These are phyloP conservation scores for Verticillium klebahnii DNA, from an alignment of 2,329 filamentous ascomycete species.

Conservation along the genomic window DNA sequence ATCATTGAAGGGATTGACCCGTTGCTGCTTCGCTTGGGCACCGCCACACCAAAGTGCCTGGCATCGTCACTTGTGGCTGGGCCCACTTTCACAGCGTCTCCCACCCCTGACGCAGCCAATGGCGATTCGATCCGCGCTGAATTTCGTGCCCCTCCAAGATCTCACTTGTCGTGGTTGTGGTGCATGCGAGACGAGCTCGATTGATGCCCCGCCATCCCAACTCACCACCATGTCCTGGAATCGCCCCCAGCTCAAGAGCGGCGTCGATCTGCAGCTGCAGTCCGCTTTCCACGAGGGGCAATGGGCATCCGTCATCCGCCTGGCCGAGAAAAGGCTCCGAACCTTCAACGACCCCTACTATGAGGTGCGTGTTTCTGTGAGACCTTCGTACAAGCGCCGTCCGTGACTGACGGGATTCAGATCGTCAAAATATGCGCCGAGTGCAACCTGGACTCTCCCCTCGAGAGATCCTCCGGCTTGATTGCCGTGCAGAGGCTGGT, in stretches of 20 bases:
- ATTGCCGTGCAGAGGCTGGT: constrained; percentile 40
- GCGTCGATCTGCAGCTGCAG: constrained; percentile 50
- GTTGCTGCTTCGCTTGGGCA: neutral
- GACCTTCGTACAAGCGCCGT: neutral
- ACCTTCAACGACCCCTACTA: constrained; percentile 51
- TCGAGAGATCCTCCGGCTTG: constrained; percentile 38
- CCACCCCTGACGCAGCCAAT: neutral
- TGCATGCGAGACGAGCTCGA: constrained; percentile 14
- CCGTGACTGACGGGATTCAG: constrained; percentile 19
- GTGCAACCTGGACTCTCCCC: constrained; percentile 45
- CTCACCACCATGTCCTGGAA: constrained; percentile 13
- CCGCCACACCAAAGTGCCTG: neutral
- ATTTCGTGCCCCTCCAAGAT: constrained; percentile 11
- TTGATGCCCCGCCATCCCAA: constrained; percentile 18
- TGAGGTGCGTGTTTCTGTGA: constrained; percentile 33
- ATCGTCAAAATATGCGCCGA: constrained; percentile 45
- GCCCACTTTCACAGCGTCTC: neutral
- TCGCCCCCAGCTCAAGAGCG: constrained; percentile 38
- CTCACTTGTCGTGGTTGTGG: neutral
- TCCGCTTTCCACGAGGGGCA: constrained; percentile 49
- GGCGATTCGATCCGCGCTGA: neutral
- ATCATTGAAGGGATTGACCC: neutral
- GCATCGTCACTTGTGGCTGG: neutral
- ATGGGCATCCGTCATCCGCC: constrained; percentile 45
- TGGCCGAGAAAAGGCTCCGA: constrained; percentile 47